These are phyloP conservation scores for Kwoniella europaea DNA, from an alignment of 768 basidiomycete species.

Conservation along the genomic window DNA sequence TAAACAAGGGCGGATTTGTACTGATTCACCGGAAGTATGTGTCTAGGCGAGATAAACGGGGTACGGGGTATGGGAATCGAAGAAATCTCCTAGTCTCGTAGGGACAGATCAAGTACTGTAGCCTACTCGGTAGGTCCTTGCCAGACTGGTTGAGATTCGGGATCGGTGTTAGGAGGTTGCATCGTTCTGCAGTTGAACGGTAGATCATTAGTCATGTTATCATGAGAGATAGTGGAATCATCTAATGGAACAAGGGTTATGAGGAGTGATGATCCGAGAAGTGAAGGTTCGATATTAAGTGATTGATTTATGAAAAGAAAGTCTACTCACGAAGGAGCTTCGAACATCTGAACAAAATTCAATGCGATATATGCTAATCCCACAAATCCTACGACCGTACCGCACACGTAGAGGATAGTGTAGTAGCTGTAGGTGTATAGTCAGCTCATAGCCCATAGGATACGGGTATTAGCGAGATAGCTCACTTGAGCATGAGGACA, in stretches of 20 bases:
- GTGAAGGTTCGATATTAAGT: too few relatives aligned
- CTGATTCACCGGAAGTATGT: not conserved
- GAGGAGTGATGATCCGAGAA: not conserved
- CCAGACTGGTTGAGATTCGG: slow-evolving; percentile 56
- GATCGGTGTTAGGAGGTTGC: slow-evolving; percentile 50
- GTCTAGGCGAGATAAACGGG: not conserved
- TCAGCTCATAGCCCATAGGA: slow-evolving; percentile 3
- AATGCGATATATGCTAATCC: slow-evolving; percentile 55
- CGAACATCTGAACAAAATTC: slow-evolving; percentile 54
- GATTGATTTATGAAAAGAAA: too few relatives aligned
- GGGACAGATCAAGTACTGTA: not conserved
- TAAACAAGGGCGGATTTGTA: not conserved
- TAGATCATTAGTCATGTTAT: slow-evolving; percentile 2
- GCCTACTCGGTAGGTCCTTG: slow-evolving; percentile 52
- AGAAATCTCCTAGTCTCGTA: not conserved
- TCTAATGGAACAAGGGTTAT: not conserved
- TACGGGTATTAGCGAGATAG: too few relatives aligned
- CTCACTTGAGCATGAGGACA: slow-evolving; percentile 56
- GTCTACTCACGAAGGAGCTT: slow-evolving; percentile 54
- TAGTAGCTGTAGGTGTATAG: slow-evolving; percentile 45
- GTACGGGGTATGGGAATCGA: not conserved
- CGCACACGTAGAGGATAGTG: slow-evolving; percentile 57
- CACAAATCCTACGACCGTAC: slow-evolving; percentile 51
- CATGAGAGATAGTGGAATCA: not conserved
- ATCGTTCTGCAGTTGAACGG: slow-evolving; percentile 44